phyloP scores from a whole-genome alignment of 2,329 filamentous ascomycete species.

The Fusarium paranaense region DNA sequence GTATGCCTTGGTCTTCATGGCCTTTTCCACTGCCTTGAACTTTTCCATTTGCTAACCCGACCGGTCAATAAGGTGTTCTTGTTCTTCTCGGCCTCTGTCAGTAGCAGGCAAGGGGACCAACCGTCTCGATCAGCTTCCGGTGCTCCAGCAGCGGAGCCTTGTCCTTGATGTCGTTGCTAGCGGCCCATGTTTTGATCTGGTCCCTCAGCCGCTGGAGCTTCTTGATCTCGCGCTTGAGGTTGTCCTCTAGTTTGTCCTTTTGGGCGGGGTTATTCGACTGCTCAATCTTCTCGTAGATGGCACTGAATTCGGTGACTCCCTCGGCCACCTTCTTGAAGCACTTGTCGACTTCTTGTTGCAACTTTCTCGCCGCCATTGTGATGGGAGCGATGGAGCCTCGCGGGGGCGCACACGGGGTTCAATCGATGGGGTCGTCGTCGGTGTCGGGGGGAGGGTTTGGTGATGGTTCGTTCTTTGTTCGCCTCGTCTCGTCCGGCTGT shows the following conservation, averaged over 20 bases:
- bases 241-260: constrained; percentile 98
- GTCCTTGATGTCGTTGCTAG: constrained; percentile 99
- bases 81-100: constrained; percentile 7
- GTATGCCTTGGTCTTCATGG: constrained; percentile 99
- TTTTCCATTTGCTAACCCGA: constrained; percentile 91
- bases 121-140: constrained; percentile 96
- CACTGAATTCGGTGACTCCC: constrained; percentile 91
- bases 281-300: constrained; percentile 97
- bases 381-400: constrained; percentile 29
- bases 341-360: constrained; percentile 98
- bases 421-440: constrained; percentile 18
- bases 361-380: constrained; percentile 93
- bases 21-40: constrained; percentile 99
- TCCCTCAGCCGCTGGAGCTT: constrained; percentile 97
- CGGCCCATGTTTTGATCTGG: constrained; percentile 99
- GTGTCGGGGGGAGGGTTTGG: not conserved
- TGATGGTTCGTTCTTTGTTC: constrained; percentile 23
- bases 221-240: constrained; percentile 99
- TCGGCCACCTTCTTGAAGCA: constrained; percentile 99
- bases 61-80: constrained; percentile 30
- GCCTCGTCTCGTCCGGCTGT: constrained; percentile 22
- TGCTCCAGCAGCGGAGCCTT: constrained; percentile 95
- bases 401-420: constrained; percentile 23
- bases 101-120: constrained; percentile 59
- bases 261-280: constrained; percentile 92